Conservation (phyloP, 345 rosid genomes). For the Viola odorata region DNA sequence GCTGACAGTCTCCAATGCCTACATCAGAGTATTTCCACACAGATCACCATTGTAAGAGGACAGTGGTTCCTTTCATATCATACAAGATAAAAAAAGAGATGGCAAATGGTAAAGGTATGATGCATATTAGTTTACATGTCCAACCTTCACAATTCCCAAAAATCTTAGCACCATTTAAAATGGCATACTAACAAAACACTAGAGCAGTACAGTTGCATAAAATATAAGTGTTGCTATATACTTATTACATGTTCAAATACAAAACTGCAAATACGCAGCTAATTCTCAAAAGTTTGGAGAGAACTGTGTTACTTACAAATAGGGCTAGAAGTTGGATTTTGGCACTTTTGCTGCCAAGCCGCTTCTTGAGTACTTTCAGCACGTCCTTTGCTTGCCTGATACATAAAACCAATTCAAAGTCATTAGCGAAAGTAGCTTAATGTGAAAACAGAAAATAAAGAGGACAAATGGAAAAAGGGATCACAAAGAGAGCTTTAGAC, state of each 20-base stretch:
- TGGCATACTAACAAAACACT: no score
- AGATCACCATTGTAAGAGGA: not conserved
- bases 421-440: not conserved
- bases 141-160: no score
- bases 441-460: not conserved
- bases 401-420: conserved; percentile 13
- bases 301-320: conserved; percentile 49
- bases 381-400: conserved; percentile 91
- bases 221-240: no score
- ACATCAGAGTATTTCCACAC: conserved; percentile 17
- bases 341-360: conserved; percentile 78
- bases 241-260: no score
- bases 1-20: conserved; percentile 93
- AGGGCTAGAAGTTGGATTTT: conserved; percentile 84
- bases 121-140: no score
- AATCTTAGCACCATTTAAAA: not conserved
- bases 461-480: not conserved
- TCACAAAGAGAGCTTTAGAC: not conserved
- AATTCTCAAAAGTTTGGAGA: conserved; percentile 4
- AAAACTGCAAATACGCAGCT: not conserved
- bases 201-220: no score
- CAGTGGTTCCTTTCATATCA: not conserved
- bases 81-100: not conserved
- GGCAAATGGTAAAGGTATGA: no score
- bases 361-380: conserved; percentile 83